Conservation (phyloP, 2,329 filamentous ascomycete genomes). For the Nectriaceae sp. region DNA sequence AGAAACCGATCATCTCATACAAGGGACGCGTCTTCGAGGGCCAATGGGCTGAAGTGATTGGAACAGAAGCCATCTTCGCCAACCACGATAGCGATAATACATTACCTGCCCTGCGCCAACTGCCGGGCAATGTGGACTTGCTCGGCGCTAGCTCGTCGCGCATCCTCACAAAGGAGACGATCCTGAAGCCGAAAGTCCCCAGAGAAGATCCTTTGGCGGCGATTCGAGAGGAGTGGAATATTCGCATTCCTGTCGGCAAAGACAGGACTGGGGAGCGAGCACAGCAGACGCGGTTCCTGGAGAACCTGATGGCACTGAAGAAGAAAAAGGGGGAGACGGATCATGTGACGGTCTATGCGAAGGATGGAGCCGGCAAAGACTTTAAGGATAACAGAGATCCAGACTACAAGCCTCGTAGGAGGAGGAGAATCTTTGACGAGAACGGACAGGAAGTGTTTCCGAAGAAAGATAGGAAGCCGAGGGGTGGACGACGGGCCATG, state of each 20-base stretch:
- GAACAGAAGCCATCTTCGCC: conserved; percentile 78
- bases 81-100: conserved; percentile 50
- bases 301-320: conserved; percentile 67
- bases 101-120: conserved; percentile 51
- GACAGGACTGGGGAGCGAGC: conserved; percentile 50
- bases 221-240: conserved; percentile 45
- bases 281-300: conserved; percentile 59
- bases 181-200: conserved; percentile 50
- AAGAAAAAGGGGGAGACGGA: conserved; percentile 64
- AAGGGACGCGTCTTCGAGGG: conserved; percentile 77
- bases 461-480: conserved; percentile 17
- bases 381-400: conserved; percentile 45
- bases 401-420: conserved; percentile 39
- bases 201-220: conserved; percentile 37
- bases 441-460: conserved; percentile 27
- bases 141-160: conserved; percentile 71
- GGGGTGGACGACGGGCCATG: conserved; percentile 17
- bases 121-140: conserved; percentile 65
- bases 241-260: conserved; percentile 47
- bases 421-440: conserved; percentile 27
- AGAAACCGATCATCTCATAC: conserved; percentile 78
- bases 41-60: conserved; percentile 79
- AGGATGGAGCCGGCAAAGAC: conserved; percentile 43
- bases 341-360: conserved; percentile 61
- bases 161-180: conserved; percentile 67